phyloP scores from a whole-genome alignment of 2,329 filamentous ascomycete species.

The Colletotrichum magnum region DNA sequence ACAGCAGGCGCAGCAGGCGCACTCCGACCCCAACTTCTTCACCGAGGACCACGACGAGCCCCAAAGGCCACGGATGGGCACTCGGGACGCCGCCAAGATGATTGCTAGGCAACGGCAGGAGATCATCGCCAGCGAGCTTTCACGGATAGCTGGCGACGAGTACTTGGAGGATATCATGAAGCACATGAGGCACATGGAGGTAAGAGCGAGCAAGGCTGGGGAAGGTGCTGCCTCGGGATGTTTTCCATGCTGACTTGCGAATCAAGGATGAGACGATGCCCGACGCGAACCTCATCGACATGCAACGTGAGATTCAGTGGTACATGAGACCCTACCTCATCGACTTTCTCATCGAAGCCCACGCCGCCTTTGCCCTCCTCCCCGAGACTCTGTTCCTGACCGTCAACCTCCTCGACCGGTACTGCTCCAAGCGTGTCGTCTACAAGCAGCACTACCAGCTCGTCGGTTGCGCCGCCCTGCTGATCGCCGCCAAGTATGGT shows the following conservation, averaged over 20 bases:
- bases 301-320: slow-evolving; percentile 99
- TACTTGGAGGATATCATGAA: slow-evolving; percentile 95
- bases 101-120: slow-evolving; percentile 88
- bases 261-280: slow-evolving; percentile 84
- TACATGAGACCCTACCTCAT: slow-evolving; percentile 99
- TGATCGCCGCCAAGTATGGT: slow-evolving; percentile 98
- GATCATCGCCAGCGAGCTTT: slow-evolving; percentile 90
- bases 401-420: slow-evolving; percentile 95
- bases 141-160: slow-evolving; percentile 86
- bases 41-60: slow-evolving; percentile 68
- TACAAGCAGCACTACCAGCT: slow-evolving; percentile 99
- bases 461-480: slow-evolving; percentile 93
- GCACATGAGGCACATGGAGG: slow-evolving; percentile 97
- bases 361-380: slow-evolving; percentile 92
- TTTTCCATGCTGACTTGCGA: slow-evolving; percentile 8
- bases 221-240: background rate
- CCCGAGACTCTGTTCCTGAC: slow-evolving; percentile 97
- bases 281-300: slow-evolving; percentile 97
- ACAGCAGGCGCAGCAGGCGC: slow-evolving; percentile 35
- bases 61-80: slow-evolving; percentile 70
- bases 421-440: slow-evolving; percentile 97
- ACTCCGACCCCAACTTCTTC: slow-evolving; percentile 66
- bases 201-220: slow-evolving; percentile 50
- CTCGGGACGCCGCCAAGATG: slow-evolving; percentile 83
- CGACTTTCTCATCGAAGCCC: slow-evolving; percentile 97